Evolutionary conservation across 75 land plant genomes (phyloP).

Genomic region (Isoetes taiwanensis): DNA sequence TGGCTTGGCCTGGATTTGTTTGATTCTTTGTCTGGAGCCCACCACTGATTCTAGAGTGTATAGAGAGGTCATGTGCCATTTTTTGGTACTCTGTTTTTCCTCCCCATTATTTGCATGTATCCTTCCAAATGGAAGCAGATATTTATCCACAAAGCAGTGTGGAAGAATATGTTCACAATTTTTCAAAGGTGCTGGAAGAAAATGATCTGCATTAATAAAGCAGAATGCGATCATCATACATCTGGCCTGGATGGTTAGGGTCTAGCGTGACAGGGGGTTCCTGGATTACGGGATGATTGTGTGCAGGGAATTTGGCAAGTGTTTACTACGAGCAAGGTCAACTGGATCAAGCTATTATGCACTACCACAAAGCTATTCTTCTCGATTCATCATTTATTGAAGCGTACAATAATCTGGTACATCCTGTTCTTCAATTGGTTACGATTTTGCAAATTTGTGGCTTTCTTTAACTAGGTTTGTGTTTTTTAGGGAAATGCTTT

Average conservation of each 20-base stretch:
- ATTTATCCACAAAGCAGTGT: too few species aligned
- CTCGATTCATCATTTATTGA: constrained; percentile 72
- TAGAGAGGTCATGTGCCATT: too few species aligned
- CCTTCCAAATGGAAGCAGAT: too few species aligned
- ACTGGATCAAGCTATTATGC: constrained; percentile 70
- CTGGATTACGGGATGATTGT: constrained; percentile 25
- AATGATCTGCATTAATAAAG: too few species aligned
- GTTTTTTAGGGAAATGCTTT: constrained; percentile 76
- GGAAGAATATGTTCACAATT: too few species aligned
- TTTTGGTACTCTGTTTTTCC: too few species aligned
- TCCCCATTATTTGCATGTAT: too few species aligned
- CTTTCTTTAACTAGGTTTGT: background rate
- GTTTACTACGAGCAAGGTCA: constrained; percentile 82
- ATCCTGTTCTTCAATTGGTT: background rate
- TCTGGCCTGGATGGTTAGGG: constrained; percentile 14
- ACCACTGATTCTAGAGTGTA: too few species aligned
- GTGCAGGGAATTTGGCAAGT: constrained; percentile 91
- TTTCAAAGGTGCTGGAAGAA: too few species aligned
- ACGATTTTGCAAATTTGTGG: background rate
- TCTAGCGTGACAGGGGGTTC: constrained; percentile 25
- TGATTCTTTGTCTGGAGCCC: too few species aligned
- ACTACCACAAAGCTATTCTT: constrained; percentile 82
- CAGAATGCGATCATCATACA: too few species aligned
- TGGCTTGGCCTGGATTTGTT: too few species aligned
- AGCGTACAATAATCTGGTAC: constrained; percentile 95